Evolutionary conservation across 345 rosid species (phyloP), one percentile per base, ranked within the genome.

Genomic region (Citrus australasica): DNA sequence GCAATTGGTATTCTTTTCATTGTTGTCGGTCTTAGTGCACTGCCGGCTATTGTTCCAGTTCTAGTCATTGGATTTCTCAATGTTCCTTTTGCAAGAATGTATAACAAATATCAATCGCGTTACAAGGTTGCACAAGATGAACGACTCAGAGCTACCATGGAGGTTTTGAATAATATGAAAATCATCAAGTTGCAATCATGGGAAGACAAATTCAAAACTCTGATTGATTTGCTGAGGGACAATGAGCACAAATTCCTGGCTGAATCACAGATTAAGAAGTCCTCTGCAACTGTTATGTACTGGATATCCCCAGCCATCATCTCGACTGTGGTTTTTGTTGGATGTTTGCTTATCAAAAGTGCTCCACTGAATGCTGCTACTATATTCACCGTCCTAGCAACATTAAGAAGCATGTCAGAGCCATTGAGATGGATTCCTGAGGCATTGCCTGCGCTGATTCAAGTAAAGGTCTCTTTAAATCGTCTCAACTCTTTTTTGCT

Each of bases 111-210:
- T 74, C 98, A 91, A 75, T 85, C 89, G 1, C 85, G 85, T 73
- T 83, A 90, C 81, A 90, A 90, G 98, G 71, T 69, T 5, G 90
- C 93, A 2, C 98, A 94, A 69, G 98, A 94, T 24, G 89, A 88
- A 80, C 79, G 97, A 38, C 75, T 94, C 2, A 82, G 92, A 76
- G 77, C 89, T 21, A 90, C 91, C 14, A 86, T 92, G 16, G 98
- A 94, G 87, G 85, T 86, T 78, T 78, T 94, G 48, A 91, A 88
- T 76, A 89, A 83, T 80, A 91, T 94, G 93, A 94, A 92, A 82
- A 85, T 91, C 82, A 89, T 92, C 61, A 92, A 94, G 89, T 58
- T 94, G 68, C 93, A 92, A 63, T 86, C 98, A 0, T 94, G 98
- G 98, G 97, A 90, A 86, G 92, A 64, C 3, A 64, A 25, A 32